Conservation (phyloP, 2,329 filamentous ascomycete species). For the Apiospora rasikravindrae region DNA sequence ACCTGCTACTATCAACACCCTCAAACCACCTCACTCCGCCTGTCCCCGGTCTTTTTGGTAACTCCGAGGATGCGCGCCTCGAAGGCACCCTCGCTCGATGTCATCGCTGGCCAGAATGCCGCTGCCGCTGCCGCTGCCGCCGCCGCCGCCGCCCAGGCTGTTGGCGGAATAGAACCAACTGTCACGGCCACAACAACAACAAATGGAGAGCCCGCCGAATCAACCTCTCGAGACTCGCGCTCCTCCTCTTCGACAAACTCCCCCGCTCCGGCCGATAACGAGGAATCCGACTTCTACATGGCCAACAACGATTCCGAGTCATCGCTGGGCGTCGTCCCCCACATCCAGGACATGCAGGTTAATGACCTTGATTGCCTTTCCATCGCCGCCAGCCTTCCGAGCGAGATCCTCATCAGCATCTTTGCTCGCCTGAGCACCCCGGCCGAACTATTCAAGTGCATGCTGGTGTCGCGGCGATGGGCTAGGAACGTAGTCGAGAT, state of each 20-base stretch:
- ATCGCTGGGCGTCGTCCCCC: conserved; percentile 77
- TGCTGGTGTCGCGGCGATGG: conserved; percentile 95
- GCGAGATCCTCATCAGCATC: conserved; percentile 92
- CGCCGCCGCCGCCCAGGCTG: conserved; percentile 11
- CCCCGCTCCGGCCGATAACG: conserved; percentile 77
- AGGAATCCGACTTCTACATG: conserved; percentile 93
- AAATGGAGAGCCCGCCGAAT: conserved; percentile 31
- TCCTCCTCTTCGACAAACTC: conserved; percentile 76
- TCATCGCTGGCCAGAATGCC: conserved; percentile 23
- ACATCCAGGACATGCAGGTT: conserved; percentile 75
- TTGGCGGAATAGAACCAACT: neutral
- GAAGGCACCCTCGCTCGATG: conserved; percentile 23
- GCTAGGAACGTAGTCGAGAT: conserved; percentile 89
- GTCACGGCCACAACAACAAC: neutral
- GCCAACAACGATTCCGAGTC: conserved; percentile 91
- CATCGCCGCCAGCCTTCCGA: conserved; percentile 85
- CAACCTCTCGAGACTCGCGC: conserved; percentile 56
- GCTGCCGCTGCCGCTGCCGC: conserved; percentile 19
- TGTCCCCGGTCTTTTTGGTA: neutral
- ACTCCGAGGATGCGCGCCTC: conserved; percentile 23
- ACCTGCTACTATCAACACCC: neutral
- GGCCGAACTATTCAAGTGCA: conserved; percentile 81
- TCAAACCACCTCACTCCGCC: neutral
- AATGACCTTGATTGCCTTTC: conserved; percentile 70
- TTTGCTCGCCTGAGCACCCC: conserved; percentile 83